Evolutionary conservation across 2,329 filamentous ascomycete genomes (phyloP).

Genomic region (Thielaviopsis punctulata): DNA sequence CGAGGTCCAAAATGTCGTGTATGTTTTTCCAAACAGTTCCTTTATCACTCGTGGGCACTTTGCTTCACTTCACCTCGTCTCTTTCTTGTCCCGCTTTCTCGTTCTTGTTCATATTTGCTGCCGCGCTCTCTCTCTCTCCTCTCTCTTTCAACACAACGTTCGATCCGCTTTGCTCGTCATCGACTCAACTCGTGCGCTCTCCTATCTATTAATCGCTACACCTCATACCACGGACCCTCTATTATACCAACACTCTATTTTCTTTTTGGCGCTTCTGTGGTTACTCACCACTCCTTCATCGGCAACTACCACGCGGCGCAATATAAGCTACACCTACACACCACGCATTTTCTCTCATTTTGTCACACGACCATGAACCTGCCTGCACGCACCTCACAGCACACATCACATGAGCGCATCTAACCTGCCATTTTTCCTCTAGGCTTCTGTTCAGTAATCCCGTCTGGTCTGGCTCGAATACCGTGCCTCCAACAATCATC

Average conservation of each 20-base stretch:
- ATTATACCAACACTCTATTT: not conserved
- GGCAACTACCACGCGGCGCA: too few species aligned
- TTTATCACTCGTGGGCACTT: not conserved
- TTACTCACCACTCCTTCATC: too few species aligned
- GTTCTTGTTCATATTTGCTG: not conserved
- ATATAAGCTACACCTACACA: not conserved
- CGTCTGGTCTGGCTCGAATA: slow-evolving; percentile 31
- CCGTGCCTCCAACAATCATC: slow-evolving; percentile 35
- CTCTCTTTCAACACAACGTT: not conserved
- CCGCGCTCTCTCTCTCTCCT: not conserved
- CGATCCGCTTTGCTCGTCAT: too few species aligned
- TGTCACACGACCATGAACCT: too few species aligned
- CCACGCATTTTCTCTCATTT: not conserved
- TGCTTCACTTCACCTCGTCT: not conserved
- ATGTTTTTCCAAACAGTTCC: slow-evolving; percentile 20
- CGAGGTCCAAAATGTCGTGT: slow-evolving; percentile 34
- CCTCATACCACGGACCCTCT: too few species aligned
- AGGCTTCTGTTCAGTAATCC: slow-evolving; percentile 46
- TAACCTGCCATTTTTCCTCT: slow-evolving; percentile 8
- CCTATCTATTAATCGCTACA: too few species aligned
- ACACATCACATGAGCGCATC: not conserved
- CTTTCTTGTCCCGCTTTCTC: not conserved
- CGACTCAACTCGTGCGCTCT: too few species aligned
- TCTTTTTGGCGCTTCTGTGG: not conserved
- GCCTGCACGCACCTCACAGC: too few species aligned